phyloP scores from a whole-genome alignment of 1,284 basidiomycete genomes.

The Boletus smithii region DNA sequence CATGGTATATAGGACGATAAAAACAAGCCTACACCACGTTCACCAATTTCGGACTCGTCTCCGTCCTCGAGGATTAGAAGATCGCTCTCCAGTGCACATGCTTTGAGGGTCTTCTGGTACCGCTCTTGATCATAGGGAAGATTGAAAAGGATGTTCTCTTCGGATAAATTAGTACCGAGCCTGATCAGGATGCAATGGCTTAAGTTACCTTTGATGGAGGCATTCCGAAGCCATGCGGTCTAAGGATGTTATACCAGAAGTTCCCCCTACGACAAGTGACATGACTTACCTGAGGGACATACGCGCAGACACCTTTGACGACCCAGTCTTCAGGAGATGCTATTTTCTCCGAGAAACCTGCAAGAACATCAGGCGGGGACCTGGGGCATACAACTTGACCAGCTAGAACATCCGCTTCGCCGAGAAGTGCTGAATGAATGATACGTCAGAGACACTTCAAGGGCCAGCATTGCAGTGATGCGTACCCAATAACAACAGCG shows the following conservation, averaged over 20 bases:
- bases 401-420: conserved; percentile 83
- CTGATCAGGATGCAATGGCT: background rate
- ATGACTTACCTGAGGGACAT: conserved; percentile 80
- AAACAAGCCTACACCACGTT: conserved; percentile 60
- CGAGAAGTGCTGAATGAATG: conserved; percentile 63
- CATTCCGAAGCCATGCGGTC: conserved; percentile 85
- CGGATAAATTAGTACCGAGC: conserved; percentile 9
- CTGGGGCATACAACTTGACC: conserved; percentile 81
- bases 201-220: conserved; percentile 74
- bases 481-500: conserved; percentile 68
- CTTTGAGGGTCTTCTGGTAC: conserved; percentile 46
- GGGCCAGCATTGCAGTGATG: background rate
- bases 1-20: background rate
- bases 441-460: conserved; percentile 12
- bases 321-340: conserved; percentile 66
- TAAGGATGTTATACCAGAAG: conserved; percentile 20
- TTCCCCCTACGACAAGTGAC: background rate
- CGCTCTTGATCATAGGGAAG: conserved; percentile 76
- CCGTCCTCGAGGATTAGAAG: conserved; percentile 92
- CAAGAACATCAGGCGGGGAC: conserved; percentile 77
- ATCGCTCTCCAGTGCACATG: conserved; percentile 74
- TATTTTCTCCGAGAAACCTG: conserved; percentile 45
- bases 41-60: conserved; percentile 89
- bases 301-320: conserved; percentile 76
- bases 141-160: conserved; percentile 91